Evolutionary conservation across 768 basidiomycete species (phyloP), one percentile per base, ranked within the genome.

Genomic region (Suillus brevipes): DNA sequence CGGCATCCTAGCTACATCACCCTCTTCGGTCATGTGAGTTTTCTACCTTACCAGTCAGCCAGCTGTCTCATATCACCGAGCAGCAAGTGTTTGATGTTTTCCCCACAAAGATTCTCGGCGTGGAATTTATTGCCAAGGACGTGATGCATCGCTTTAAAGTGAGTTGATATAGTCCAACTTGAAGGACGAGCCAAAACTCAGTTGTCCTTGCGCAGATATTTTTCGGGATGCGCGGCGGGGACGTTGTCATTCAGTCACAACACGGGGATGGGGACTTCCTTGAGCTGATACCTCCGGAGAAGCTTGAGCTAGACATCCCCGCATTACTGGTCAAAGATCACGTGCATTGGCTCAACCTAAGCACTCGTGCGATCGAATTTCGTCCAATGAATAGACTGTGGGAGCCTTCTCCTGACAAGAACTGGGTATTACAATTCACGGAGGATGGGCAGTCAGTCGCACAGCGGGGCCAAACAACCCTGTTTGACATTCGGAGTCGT

Each of bases 1-100:
- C 56, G 31, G 0, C 76, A 83, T 67, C 37, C 73, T 1, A 68
- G 73, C 2, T 84, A 82, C 63, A 53, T 52, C 16, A 70, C 74
- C 8, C 63, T 83, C n/a, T 78, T 85, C 50, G 73, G 75, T 37
- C 45, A 74, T 64, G 82, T 81, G 67, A 42, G 74, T 68, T 52
- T 50, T 53, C n/a, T 3, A 28, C 40, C 5, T 37, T 31, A 45
- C 28, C 23, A 18, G 12, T 36, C n/a, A 67, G 52, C 53, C n/a
- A 9, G 45, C 9, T 34, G 13, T 40, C 60, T 53, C 14, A 55
- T 60, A 43, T 25, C 42, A 37, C 47, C 13, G 13, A 28, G 36
- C 28, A 73, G 70, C 62, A 57, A 74, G 68, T 77, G 34, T 68
- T 79, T 37, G 74, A 77, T 63, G 74, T 79, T 49, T 70, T 78